These are phyloP conservation scores for Capsicum rhomboideum DNA, from an alignment of 257 asterid genomes.

Conservation along the genomic window DNA sequence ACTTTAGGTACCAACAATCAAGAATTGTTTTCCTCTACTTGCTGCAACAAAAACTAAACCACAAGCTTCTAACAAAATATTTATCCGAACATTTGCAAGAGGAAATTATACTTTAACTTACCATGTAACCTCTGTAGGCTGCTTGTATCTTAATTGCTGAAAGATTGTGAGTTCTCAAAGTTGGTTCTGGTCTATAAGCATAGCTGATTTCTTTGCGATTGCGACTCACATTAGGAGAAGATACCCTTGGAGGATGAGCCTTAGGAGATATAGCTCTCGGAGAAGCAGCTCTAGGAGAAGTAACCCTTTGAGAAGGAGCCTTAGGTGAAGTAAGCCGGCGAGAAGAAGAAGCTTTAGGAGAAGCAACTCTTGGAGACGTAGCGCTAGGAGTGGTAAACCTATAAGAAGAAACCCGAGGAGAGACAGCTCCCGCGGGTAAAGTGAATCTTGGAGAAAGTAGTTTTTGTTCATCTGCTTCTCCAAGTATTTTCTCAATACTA, in stretches of 20 bases:
- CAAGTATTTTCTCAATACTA: conserved; percentile 89
- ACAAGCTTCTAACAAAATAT: not conserved
- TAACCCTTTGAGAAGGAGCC: conserved; percentile 12
- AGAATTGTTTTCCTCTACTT: not conserved
- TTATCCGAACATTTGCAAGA: not conserved
- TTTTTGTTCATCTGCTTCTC: conserved; percentile 68
- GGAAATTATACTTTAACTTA: conserved; percentile 19
- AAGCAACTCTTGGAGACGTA: conserved; percentile 14
- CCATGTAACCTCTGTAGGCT: conserved; percentile 80
- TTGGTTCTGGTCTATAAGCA: conserved; percentile 60
- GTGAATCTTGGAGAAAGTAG: conserved; percentile 44
- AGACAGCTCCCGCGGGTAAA: conserved; percentile 28
- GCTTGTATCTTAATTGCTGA: conserved; percentile 81
- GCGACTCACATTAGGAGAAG: conserved; percentile 19
- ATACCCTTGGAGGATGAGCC: conserved; percentile 8
- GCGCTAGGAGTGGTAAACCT: conserved; percentile 26
- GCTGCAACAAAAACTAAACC: not conserved
- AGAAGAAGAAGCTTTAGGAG: conserved; percentile 25
- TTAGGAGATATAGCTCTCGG: conserved; percentile 15
- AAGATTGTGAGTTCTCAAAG: conserved; percentile 40
- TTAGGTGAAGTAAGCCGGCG: conserved; percentile 26
- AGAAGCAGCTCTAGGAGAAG: conserved; percentile 16
- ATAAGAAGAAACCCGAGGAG: conserved; percentile 36
- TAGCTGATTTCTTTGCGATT: conserved; percentile 37
- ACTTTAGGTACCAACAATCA: not conserved